These are phyloP conservation scores for Aspergillus novofumigatus DNA, from an alignment of 2,329 filamentous ascomycete genomes.

Conservation along the genomic window DNA sequence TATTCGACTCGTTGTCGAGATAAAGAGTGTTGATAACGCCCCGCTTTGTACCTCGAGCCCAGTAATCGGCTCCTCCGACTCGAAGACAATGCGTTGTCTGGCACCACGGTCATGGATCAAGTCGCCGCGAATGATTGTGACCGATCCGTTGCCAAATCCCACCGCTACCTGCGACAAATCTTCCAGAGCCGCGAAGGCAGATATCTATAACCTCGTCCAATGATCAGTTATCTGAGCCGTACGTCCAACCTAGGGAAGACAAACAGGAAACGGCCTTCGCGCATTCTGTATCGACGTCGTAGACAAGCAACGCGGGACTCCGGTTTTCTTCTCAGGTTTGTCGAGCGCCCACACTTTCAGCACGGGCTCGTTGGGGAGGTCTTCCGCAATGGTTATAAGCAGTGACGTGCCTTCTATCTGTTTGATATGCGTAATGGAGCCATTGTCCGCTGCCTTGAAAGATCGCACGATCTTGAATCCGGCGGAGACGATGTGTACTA, in stretches of 20 bases:
- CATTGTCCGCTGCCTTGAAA: conserved; percentile 78
- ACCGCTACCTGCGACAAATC: conserved; percentile 91
- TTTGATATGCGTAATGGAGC: conserved; percentile 81
- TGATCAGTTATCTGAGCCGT: conserved; percentile 1
- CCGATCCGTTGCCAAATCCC: conserved; percentile 91
- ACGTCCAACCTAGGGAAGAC: conserved; percentile 18
- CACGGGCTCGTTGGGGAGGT: conserved; percentile 79
- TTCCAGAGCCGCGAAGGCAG: conserved; percentile 79
- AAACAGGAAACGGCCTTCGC: conserved; percentile 83
- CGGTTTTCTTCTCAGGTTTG: conserved; percentile 89
- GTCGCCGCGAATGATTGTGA: conserved; percentile 89
- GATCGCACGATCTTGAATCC: conserved; percentile 80
- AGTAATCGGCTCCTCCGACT: conserved; percentile 94
- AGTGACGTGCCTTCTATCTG: conserved; percentile 84
- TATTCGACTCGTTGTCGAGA: conserved; percentile 85
- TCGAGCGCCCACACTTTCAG: conserved; percentile 98
- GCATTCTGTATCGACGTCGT: conserved; percentile 84
- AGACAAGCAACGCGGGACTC: conserved; percentile 80
- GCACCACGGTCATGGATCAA: conserved; percentile 92
- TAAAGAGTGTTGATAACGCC: conserved; percentile 72
- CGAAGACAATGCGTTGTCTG: conserved; percentile 89
- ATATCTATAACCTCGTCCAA: conserved; percentile 46
- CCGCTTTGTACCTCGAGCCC: conserved; percentile 73
- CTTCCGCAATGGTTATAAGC: conserved; percentile 76
- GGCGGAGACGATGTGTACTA: conserved; percentile 80